Evolutionary conservation across 2,329 filamentous ascomycete species (phyloP).

Genomic region (Botryosphaeria agaves): DNA sequence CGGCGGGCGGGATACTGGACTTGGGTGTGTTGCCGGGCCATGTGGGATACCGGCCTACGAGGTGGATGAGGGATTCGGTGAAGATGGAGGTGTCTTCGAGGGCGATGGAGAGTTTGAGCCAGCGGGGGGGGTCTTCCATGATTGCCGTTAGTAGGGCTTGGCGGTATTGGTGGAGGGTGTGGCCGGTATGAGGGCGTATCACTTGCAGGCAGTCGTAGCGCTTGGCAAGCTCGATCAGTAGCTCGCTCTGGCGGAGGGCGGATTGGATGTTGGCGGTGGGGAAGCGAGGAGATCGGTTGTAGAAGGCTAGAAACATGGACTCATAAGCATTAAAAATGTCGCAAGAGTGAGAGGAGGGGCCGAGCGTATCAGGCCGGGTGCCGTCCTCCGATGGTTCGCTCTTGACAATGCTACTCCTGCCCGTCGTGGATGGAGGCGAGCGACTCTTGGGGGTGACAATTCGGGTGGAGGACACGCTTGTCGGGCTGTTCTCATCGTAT

Average conservation of each 20-base stretch:
- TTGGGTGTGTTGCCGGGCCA: conserved; percentile 8
- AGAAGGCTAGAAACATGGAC: background rate
- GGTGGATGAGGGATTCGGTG: conserved; percentile 18
- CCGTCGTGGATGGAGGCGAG: no score
- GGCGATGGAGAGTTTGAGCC: conserved; percentile 12
- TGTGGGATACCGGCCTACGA: conserved; percentile 13
- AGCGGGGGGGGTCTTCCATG: conserved; percentile 13
- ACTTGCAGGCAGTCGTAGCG: conserved; percentile 9
- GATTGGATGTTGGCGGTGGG: conserved; percentile 3
- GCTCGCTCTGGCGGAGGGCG: conserved; percentile 11
- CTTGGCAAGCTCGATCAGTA: conserved; percentile 11
- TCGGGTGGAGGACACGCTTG: no score
- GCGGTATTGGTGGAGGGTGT: conserved; percentile 9
- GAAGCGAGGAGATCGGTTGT: background rate
- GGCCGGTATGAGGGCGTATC: conserved; percentile 10
- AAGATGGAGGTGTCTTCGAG: conserved; percentile 15
- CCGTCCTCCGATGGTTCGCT: no score
- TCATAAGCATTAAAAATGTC: background rate
- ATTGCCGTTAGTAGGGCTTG: conserved; percentile 14
- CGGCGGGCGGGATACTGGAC: conserved; percentile 3
- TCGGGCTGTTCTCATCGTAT: no score
- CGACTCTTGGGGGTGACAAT: no score
- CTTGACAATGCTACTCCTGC: no score
- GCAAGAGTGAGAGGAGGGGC: no score
- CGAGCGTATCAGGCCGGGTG: no score